Evolutionary conservation across 2,329 filamentous ascomycete genomes (phyloP).

Genomic region (Botrytis aclada): DNA sequence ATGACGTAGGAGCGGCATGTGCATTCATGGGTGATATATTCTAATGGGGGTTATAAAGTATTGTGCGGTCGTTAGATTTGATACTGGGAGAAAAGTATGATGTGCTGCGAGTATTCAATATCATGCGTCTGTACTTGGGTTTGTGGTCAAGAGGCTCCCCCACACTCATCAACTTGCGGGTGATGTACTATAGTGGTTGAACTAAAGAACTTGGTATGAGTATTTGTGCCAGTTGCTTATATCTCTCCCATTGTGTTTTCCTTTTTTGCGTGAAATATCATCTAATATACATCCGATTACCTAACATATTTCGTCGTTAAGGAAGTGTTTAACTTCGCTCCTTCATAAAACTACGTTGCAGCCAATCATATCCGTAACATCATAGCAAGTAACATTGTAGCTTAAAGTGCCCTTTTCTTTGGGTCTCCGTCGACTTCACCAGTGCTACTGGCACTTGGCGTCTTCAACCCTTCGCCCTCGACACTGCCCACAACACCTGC

Average conservation of each 20-base stretch:
- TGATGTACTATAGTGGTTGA: neutral
- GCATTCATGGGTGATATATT: neutral
- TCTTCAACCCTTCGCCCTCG: constrained; percentile 37
- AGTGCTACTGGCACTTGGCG: constrained; percentile 38
- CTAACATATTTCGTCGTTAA: neutral
- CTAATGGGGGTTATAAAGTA: neutral
- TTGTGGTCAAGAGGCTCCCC: neutral
- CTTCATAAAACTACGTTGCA: constrained; percentile 1
- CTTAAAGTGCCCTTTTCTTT: constrained; percentile 37
- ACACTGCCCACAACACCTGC: constrained; percentile 26
- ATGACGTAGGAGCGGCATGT: neutral
- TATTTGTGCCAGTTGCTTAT: neutral
- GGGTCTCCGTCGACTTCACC: constrained; percentile 35
- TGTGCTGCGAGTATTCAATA: no score
- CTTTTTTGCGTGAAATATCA: neutral
- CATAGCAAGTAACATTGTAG: constrained; percentile 28
- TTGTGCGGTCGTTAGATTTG: neutral
- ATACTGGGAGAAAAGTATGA: neutral
- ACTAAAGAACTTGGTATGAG: neutral
- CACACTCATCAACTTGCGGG: neutral
- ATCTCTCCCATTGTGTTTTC: neutral
- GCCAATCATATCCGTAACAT: constrained; percentile 20
- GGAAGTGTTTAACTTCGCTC: neutral
- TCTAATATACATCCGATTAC: constrained; percentile 12
- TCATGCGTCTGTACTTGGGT: neutral